Evolutionary conservation across 2,329 filamentous ascomycete species (phyloP).

Genomic region (Colletotrichum viniferum): DNA sequence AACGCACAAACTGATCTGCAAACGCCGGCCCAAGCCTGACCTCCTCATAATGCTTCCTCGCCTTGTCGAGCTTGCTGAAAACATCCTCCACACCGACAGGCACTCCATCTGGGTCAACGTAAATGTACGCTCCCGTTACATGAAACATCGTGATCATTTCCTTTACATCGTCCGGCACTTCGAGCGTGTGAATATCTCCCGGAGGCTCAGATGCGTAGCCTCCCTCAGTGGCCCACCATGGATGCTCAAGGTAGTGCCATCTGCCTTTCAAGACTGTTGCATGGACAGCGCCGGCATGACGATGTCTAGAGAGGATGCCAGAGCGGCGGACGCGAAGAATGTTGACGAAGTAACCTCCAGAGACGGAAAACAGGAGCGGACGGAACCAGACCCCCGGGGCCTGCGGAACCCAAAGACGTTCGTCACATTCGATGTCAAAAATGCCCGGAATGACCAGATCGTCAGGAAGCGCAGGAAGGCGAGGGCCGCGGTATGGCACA

Average conservation of each 20-base stretch:
- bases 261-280: slow-evolving; percentile 33
- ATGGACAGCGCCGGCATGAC: slow-evolving; percentile 36
- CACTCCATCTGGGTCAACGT: slow-evolving; percentile 35
- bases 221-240: slow-evolving; percentile 38
- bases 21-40: slow-evolving; percentile 33
- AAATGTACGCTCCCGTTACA: slow-evolving; percentile 38
- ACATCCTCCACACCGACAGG: slow-evolving; percentile 36
- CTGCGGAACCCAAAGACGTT: slow-evolving; percentile 35
- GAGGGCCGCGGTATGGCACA: not conserved
- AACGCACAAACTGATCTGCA: slow-evolving; percentile 15
- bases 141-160: slow-evolving; percentile 39
- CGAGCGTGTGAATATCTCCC: slow-evolving; percentile 38
- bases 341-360: slow-evolving; percentile 20
- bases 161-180: slow-evolving; percentile 34
- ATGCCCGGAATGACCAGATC: slow-evolving; percentile 28
- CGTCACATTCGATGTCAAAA: slow-evolving; percentile 31
- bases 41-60: slow-evolving; percentile 33
- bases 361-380: slow-evolving; percentile 32
- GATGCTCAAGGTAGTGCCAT: slow-evolving; percentile 41
- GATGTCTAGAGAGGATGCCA: slow-evolving; percentile 34
- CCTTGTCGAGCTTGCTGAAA: slow-evolving; percentile 34
- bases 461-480: slow-evolving; percentile 24
- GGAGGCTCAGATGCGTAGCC: slow-evolving; percentile 37
- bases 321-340: not conserved
- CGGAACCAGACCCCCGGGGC: slow-evolving; percentile 34